Conservation (phyloP, 2,329 filamentous ascomycete genomes). For the Sarocladium oryzae region DNA sequence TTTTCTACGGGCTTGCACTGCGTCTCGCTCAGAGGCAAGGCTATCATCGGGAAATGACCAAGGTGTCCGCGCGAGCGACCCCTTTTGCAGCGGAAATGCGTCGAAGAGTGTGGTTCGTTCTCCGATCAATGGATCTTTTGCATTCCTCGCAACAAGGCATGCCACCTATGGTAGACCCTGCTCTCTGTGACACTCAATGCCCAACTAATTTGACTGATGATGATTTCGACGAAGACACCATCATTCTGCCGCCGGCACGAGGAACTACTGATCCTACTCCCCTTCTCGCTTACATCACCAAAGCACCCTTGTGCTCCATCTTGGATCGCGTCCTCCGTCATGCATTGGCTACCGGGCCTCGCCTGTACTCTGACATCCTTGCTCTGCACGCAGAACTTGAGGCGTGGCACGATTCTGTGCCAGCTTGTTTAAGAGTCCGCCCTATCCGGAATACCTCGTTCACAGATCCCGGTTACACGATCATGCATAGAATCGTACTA, state of each 20-base stretch:
- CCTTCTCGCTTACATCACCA: slow-evolving; percentile 35
- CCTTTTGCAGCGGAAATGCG: slow-evolving; percentile 47
- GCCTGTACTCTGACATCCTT: slow-evolving; percentile 27
- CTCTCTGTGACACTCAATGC: slow-evolving; percentile 37
- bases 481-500: slow-evolving; percentile 42
- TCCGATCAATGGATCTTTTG: slow-evolving; percentile 40
- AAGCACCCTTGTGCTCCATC: slow-evolving; percentile 36
- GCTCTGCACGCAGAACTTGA: slow-evolving; percentile 34
- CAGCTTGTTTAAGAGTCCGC: slow-evolving; percentile 32
- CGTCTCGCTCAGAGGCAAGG: slow-evolving; percentile 46
- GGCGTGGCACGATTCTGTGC: slow-evolving; percentile 28
- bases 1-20: slow-evolving; percentile 37
- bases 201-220: slow-evolving; percentile 42
- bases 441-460: slow-evolving; percentile 36
- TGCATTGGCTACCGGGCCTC: slow-evolving; percentile 29
- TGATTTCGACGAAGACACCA: slow-evolving; percentile 43
- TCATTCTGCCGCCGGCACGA: slow-evolving; percentile 34
- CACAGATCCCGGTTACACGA: slow-evolving; percentile 35
- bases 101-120: slow-evolving; percentile 40
- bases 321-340: slow-evolving; percentile 36
- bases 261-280: slow-evolving; percentile 36
- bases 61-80: slow-evolving; percentile 32
- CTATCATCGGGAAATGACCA: slow-evolving; percentile 42
- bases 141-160: slow-evolving; percentile 48
- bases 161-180: slow-evolving; percentile 41